Evolutionary conservation across 306 rosid species (phyloP).

Genomic region (Vigna angularis): DNA sequence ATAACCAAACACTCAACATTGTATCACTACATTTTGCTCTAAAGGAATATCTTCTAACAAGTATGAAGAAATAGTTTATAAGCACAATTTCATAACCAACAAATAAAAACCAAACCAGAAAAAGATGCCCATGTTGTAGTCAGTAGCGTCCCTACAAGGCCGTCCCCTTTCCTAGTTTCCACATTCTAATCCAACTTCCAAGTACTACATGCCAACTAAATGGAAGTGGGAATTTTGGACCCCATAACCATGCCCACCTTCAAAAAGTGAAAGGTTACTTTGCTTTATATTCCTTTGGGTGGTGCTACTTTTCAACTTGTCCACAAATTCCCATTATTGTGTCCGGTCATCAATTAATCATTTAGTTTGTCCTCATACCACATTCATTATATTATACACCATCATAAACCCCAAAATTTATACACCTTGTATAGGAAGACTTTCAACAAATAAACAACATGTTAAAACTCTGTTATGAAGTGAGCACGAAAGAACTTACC

Average conservation of each 20-base stretch:
- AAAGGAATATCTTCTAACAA: not conserved
- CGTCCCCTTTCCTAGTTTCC: not conserved
- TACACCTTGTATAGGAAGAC: no score
- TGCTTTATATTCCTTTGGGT: slow-evolving; percentile 6
- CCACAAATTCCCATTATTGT: not conserved
- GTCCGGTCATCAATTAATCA: not conserved
- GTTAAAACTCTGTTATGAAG: not conserved
- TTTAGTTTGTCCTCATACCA: not conserved
- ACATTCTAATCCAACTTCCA: not conserved
- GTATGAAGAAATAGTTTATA: not conserved
- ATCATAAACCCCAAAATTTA: not conserved
- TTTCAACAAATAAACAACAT: not conserved
- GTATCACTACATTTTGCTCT: not conserved
- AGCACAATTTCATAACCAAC: not conserved
- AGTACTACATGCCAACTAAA: not conserved
- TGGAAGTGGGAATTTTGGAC: slow-evolving; percentile 28
- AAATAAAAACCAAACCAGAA: slow-evolving; percentile 6
- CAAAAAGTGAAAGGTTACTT: slow-evolving; percentile 34
- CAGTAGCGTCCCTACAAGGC: not conserved
- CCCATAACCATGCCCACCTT: slow-evolving; percentile 38
- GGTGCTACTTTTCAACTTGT: slow-evolving; percentile 26
- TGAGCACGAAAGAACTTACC: slow-evolving; percentile 53
- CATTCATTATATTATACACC: not conserved
- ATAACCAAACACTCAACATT: not conserved
- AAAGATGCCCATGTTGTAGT: not conserved